Base-by-base conservation (phyloP, 2,329 filamentous ascomycete species). In the Periconia sp. region DNA sequence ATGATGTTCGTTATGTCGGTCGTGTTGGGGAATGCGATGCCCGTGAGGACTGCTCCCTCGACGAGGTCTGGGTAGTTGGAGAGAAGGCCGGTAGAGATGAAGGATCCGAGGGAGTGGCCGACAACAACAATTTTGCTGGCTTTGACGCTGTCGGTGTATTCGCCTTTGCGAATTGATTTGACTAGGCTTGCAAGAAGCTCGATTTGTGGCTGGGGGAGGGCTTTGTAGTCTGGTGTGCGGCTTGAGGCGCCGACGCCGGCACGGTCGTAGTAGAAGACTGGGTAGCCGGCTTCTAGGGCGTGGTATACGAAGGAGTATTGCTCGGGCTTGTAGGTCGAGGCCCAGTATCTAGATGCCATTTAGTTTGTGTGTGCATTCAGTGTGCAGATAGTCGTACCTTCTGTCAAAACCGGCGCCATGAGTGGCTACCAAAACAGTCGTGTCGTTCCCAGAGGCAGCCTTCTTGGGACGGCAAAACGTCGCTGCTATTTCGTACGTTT, bases 211-310 rank as follows among this genome's bases (percentile, higher is more conserved):
- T 19, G 53, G 63, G 33, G 33, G 11, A 14, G 33, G 3, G 33
- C 33, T 3, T 5, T 37, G 33, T 37, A 37, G 33, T 37, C 13
- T 13, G 15, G 33, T 37, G 33, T 37, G 61, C 61, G 64, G 1
- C 55, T 49, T 9, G 71, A 73, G 41, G 61, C 45, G 10, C 71
- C 72, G 7, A 58, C 61, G 11, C 71, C 73, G 10, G 74, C 57
- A n/a, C 73, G 66, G 55, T 75, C 71, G 50, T 74, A 74, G 48
- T 61, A 69, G 49, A 73, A 72, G n/a, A 73, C 62, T 2, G 68
- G 68, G 47, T 74, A 74, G 9, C 69, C 71, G 45, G 64, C 54
- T n/a, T 47, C 50, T 8, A 68, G 53, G 2, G 63, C 69, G 45
- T 62, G 61, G 49, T 74, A 64, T 9, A 72, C 68, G 53, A 74